Evolutionary conservation across 192 early-diverging fungal species (phyloP), one percentile per base, ranked within the genome.

Genomic region (Kappamyces sp.): DNA sequence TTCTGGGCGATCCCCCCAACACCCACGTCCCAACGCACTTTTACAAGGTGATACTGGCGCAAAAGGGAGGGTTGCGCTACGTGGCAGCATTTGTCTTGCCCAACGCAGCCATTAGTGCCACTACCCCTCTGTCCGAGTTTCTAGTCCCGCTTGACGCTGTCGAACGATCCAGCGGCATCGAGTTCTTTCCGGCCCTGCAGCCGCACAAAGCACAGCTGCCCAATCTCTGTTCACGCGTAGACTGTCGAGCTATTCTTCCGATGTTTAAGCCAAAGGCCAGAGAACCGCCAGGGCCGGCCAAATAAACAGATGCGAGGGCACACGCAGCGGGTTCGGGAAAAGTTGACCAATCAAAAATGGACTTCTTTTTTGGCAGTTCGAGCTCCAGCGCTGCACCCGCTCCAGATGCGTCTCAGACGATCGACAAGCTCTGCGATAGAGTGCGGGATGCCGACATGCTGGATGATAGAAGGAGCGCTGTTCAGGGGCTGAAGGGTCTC

Each of bases 11-110:
- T 51, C 86, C 89, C 33, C 90, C 91, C 31, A 90, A 90, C 53
- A 80, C 89, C 43, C 86, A 86, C 5, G 94, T 97, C 1, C 92
- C 94, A 3, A 94, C 92, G 2, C 92, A 94, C 58, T 94, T 92
- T 68, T 97, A 82, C 75, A 97, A 97, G 73, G 85, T 91, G 23
- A 85, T 94, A 35, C 65, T 91, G 68, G 89, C 84, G 2, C 67
- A 74, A 48, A 78, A 75, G 41, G 67, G 69, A 43, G 75, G 79
- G 33, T 13, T 43, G 0, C 57, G 66, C 5, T 79, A 78, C 32
- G 63, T 76, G 43, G 87, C 75, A 10, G 85, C 81, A 0, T 97
- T 97, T 72, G 86, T 94, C 1, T 48, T 97, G 38, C 92, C 92
- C 0, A 97, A 97, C 73, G 69, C 77, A 58, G 67, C 61, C 32